phyloP scores from a whole-genome alignment of 345 rosid species.

The Murraya koenigii region DNA sequence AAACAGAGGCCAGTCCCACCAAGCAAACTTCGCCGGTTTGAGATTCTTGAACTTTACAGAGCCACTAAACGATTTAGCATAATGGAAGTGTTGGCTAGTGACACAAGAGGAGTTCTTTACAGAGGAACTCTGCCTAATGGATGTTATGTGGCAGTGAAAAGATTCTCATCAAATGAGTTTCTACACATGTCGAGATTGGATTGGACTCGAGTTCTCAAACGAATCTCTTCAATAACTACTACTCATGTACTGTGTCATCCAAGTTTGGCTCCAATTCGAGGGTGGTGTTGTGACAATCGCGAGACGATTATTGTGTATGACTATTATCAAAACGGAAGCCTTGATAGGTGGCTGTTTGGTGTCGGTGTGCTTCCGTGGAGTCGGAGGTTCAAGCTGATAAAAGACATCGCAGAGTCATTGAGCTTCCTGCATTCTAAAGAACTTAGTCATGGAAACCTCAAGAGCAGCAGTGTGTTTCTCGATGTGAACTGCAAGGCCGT shows the following conservation, averaged over 20 bases:
- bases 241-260: neutral
- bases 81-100: constrained; percentile 5
- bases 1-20: constrained; percentile 17
- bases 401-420: constrained; percentile 14
- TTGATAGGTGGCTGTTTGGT: constrained; percentile 21
- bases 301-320: constrained; percentile 14
- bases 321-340: constrained; percentile 25
- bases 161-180: constrained; percentile 14
- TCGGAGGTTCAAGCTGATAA: constrained; percentile 9
- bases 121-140: constrained; percentile 24
- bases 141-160: constrained; percentile 9
- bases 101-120: constrained; percentile 13
- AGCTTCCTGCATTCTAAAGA: constrained; percentile 21
- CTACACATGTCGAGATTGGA: neutral
- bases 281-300: constrained; percentile 20
- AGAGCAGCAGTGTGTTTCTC: constrained; percentile 6
- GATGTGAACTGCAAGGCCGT: constrained; percentile 6
- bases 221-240: constrained; percentile 16
- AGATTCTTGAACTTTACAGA: constrained; percentile 10
- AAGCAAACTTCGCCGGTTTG: constrained; percentile 19
- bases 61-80: constrained; percentile 14
- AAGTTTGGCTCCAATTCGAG: constrained; percentile 18
- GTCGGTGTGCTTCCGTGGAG: constrained; percentile 24
- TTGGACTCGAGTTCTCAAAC: constrained; percentile 1
- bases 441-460: constrained; percentile 20